Base-by-base conservation (phyloP, 495 filamentous ascomycete species). In the Neurospora sp. region DNA sequence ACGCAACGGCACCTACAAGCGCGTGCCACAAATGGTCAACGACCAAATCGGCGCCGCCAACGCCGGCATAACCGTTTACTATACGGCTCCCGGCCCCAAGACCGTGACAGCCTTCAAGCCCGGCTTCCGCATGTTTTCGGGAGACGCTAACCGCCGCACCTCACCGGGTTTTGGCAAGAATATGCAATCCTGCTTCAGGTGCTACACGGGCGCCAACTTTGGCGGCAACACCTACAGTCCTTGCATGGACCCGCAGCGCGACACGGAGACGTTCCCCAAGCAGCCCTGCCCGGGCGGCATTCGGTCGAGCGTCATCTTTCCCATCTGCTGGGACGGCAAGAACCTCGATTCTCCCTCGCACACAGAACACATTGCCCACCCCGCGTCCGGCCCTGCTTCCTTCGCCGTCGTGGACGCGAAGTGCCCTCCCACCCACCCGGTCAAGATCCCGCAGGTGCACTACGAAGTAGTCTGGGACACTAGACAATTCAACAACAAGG, bases 321-420 rank as follows among this genome's bases (percentile, higher is more conserved):
- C 85, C 4, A 83, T 86, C 42, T 87, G 85, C 83, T 87, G 85
- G 85, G 85, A 87, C 62, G 85, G 85, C 46, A 82, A 83, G 79
- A 86, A 86, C 75, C 78, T 86, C 39, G 85, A 87, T 76, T 81
- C 78, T 70, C 83, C 85, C 7, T 82, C 86, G 79, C 85, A 87
- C 79, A 77, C 82, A 69, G 79, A 80, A 76, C 85, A 87, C 73
- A 79, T 87, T 0, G 79, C 85, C 2, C 85, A 86, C 75, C 83
- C 83, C 0, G 76, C 77, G 0, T 73, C 75, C 5, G 83, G 84
- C 11, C 86, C 85, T 18, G 83, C 89, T 44, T 82, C 82, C 48
- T 85, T 86, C 75, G 79, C 82, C 6, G 78, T 80, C 37, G 73
- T 81, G 8, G 81, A 79, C 66, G 85, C 80, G 31, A 59, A 81